phyloP scores from a whole-genome alignment of 2,329 filamentous ascomycete genomes.

The Calonectria ilicicola region DNA sequence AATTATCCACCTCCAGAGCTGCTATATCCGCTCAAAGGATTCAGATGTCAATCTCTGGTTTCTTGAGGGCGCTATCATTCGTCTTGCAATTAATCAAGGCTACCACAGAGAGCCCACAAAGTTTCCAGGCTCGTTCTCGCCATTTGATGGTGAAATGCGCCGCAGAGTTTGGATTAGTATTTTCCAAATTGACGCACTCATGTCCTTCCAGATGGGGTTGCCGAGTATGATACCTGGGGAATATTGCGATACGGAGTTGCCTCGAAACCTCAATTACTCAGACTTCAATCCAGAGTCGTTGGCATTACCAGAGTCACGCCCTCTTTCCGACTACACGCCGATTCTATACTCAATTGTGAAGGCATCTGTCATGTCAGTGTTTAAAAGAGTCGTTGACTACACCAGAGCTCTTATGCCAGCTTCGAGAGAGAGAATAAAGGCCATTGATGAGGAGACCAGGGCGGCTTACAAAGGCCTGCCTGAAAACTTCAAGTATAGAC shows the following conservation, averaged over 20 bases:
- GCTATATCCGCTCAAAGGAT: slow-evolving; percentile 43
- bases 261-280: slow-evolving; percentile 35
- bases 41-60: slow-evolving; percentile 57
- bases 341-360: slow-evolving; percentile 46
- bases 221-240: slow-evolving; percentile 56
- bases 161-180: slow-evolving; percentile 59
- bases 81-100: slow-evolving; percentile 60
- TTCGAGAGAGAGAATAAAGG: slow-evolving; percentile 27
- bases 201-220: slow-evolving; percentile 60
- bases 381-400: slow-evolving; percentile 39
- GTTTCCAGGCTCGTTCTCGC: slow-evolving; percentile 49
- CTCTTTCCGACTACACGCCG: slow-evolving; percentile 29
- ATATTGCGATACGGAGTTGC: slow-evolving; percentile 34
- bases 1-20: slow-evolving; percentile 53
- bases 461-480: slow-evolving; percentile 39
- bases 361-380: slow-evolving; percentile 39
- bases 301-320: slow-evolving; percentile 30
- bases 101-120: slow-evolving; percentile 60
- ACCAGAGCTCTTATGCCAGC: slow-evolving; percentile 21
- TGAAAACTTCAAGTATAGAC: slow-evolving; percentile 36
- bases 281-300: slow-evolving; percentile 28
- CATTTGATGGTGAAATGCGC: slow-evolving; percentile 62
- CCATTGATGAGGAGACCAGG: slow-evolving; percentile 37
- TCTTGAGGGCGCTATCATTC: slow-evolving; percentile 55
- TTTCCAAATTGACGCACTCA: slow-evolving; percentile 57